Base-by-base conservation (phyloP, 352 stramenopile species). In the Blastocystis sp. region DNA sequence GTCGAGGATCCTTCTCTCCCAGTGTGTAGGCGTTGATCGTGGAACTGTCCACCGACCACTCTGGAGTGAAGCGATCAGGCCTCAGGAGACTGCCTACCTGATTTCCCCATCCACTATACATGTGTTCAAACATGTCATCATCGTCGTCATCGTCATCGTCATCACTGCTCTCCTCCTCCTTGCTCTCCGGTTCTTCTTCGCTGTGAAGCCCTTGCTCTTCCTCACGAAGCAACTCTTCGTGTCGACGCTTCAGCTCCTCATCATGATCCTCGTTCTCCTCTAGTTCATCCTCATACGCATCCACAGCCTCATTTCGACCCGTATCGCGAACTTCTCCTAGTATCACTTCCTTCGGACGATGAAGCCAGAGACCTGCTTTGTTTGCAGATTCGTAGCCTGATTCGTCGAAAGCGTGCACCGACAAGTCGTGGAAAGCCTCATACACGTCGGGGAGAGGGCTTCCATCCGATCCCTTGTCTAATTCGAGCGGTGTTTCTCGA, bases 251-350 rank as follows among this genome's bases (percentile, higher is more conserved):
- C 24, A 89, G 8, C 37, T 78, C 30, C 66, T 89, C 59, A 34
- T 89, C 78, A 16, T 89, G 63, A 20, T 89, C 78, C 26, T 89
- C 78, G 37, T 89, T 89, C 16, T 89, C 41, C 66, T 76, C 70
- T 20, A 89, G 41, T 30, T 89, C 66, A 5, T 89, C 73, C n/a
- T 66, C 63, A 37, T 85, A 85, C 73, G 59, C 63, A 4, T 85
- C 73, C 20, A 85, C 54, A 50, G 59, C 73, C 50, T 85, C 73
- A 47, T 89, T 79, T n/a, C 62, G 9, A 4, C 63, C 78, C 16
- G 41, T 76, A 24, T 79, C 78, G 18, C 73, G 34, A 8, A 89
- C 18, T 47, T 89, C 41, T n/a, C 66, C 66, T 62, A 79, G 68
- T 7, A 79, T 69, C 13, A 79, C 63, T 65, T 89, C 66, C 50